Conservation (phyloP, 257 asterid species). For the Gardenia jasminoides region DNA sequence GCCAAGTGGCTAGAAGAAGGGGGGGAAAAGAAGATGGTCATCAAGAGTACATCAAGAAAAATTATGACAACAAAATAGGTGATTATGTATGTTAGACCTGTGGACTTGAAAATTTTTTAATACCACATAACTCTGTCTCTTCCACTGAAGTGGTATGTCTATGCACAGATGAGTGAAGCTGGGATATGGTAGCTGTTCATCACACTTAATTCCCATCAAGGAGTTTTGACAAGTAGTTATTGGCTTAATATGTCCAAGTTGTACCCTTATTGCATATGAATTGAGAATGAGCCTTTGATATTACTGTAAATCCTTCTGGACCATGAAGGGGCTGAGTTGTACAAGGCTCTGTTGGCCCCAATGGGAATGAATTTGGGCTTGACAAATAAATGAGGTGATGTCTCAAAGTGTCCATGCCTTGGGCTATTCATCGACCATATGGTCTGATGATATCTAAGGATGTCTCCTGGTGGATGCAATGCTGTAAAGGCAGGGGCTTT, state of each 20-base stretch:
- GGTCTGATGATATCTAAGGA: neutral
- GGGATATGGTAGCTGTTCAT: too few relatives aligned
- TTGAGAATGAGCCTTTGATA: neutral
- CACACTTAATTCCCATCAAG: too few relatives aligned
- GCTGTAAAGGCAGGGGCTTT: neutral
- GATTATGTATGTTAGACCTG: neutral
- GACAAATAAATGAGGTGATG: neutral
- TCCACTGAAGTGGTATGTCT: too few relatives aligned
- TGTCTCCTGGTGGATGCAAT: neutral
- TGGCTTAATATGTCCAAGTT: neutral
- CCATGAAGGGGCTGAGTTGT: neutral
- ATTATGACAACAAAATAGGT: neutral
- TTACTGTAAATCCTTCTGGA: neutral
- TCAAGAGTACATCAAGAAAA: neutral
- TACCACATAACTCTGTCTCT: too few relatives aligned
- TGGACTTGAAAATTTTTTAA: neutral
- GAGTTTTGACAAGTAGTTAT: too few relatives aligned
- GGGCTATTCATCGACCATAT: neutral
- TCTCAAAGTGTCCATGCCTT: neutral
- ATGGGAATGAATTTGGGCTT: neutral
- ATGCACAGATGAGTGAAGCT: too few relatives aligned
- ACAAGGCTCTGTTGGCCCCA: neutral
- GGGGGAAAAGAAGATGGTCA: neutral
- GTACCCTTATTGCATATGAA: neutral
- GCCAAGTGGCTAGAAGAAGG: neutral